A percentile compares a stretch with the other conserved stretches of the same genome.
phyloP scores from a whole-genome alignment of 768 basidiomycete species.

The Leccinum uliginosum region DNA sequence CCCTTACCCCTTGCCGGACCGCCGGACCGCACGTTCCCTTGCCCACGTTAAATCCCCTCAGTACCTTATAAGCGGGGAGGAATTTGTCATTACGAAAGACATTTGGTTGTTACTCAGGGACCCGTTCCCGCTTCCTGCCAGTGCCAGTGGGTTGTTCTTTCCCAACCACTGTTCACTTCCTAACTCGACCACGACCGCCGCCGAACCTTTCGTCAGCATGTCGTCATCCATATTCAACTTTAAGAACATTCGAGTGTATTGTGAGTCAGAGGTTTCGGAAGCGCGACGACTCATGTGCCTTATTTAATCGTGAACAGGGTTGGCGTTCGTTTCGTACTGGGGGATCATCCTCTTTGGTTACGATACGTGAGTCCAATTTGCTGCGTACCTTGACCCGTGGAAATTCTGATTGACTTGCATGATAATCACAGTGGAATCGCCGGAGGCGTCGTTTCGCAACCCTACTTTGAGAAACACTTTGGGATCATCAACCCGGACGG shows the following conservation, averaged over 20 bases:
- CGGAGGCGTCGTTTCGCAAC: slow-evolving; percentile 63
- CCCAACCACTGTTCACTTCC: background rate
- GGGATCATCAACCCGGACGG: slow-evolving; percentile 48
- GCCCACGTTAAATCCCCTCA: background rate
- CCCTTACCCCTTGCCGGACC: background rate
- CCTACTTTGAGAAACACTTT: slow-evolving; percentile 61
- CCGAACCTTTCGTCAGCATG: slow-evolving; percentile 1
- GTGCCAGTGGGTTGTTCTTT: background rate
- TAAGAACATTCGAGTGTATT: slow-evolving; percentile 64
- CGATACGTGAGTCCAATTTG: slow-evolving; percentile 49
- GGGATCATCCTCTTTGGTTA: slow-evolving; percentile 83
- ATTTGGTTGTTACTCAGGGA: background rate
- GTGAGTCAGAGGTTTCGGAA: slow-evolving; percentile 33
- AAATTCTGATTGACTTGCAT: background rate
- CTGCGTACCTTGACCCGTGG: background rate
- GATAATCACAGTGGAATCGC: slow-evolving; percentile 48
- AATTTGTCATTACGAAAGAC: background rate
- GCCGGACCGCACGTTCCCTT: background rate
- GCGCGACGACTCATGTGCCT: background rate
- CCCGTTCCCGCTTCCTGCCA: background rate
- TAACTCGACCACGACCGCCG: background rate
- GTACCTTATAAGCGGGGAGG: background rate
- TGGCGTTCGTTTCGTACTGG: slow-evolving; percentile 73
- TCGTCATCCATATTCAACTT: slow-evolving; percentile 8
- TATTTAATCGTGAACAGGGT: slow-evolving; percentile 39